Evolutionary conservation across 2,329 filamentous ascomycete species (phyloP), one percentile per base, ranked within the genome.

Genomic region (Aspergillus tamarii): DNA sequence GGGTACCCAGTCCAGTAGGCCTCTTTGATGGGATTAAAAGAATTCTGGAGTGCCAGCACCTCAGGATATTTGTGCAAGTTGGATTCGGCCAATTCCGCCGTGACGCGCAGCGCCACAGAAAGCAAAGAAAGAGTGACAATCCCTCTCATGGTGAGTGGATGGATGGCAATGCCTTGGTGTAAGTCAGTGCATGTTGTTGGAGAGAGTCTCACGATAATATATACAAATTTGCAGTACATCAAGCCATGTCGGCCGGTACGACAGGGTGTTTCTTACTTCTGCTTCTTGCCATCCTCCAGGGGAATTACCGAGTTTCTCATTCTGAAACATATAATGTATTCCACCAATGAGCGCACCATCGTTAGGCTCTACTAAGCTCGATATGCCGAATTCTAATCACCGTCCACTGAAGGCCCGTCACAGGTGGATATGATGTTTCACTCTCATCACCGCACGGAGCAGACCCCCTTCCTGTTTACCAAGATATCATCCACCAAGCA

Each of bases 1-100:
- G 85, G 85, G 53, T 84, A 82, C 23, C 81, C 82, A 16, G 87
- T 88, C 86, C 86, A 88, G 81, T 89, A 89, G 10, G 85, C 82
- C 21, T 81, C 81, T 73, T 86, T 85, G 67, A 88, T 79, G 7
- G 86, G 85, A 69, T 86, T 84, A 76, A 88, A 88, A 39, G 79
- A 76, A 65, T 77, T 76, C 32, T 80, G 77, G n/a, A 88, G 80
- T 34, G 80, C 76, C 57, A 87, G 72, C 57, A 76, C 73, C 66
- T 81, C 78, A 58, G 78, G 74, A 56, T 80, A 74, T 52, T 76
- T 81, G 66, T 79, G 73, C 21, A 83, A 72, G 54, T 68, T 69
- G 19, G 70, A 70, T 30, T 62, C 62, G 30, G 67, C 64, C 36
- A 74, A 59, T 32, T 60, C 67, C 53, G 70, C 65, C 10, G 67